Percentiles rank a stretch among this genome's conserved stretches.
Evolutionary conservation across 2,329 filamentous ascomycete genomes (phyloP).

Genomic region (Periconia macrospinosa): DNA sequence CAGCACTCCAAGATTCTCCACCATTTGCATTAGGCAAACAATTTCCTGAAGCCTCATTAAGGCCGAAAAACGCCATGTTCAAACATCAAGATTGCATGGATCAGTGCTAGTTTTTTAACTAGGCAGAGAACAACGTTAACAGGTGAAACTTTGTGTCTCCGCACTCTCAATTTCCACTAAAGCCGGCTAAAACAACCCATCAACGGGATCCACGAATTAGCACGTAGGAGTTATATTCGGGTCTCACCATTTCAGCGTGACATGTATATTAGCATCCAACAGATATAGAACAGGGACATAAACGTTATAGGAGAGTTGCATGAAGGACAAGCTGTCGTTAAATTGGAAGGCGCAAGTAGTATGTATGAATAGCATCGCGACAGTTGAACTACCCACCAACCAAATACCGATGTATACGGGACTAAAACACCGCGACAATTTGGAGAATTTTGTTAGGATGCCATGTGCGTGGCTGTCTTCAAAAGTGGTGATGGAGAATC

Average conservation of each 20-base stretch:
- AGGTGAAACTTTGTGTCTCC: background rate
- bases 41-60: background rate
- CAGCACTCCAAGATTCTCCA: background rate
- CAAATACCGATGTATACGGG: no score
- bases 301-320: no score
- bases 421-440: no score
- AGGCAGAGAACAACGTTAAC: no score
- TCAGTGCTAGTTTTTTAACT: background rate
- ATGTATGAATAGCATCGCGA: background rate
- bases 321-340: no score
- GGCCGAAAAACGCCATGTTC: background rate
- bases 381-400: background rate
- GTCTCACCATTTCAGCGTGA: background rate
- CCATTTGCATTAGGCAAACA: background rate
- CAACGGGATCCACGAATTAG: background rate
- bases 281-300: background rate
- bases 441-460: no score
- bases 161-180: background rate
- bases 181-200: background rate
- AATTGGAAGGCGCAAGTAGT: background rate
- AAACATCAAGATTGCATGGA: background rate
- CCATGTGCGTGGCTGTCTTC: no score
- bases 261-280: background rate
- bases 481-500: no score
- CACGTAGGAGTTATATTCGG: background rate